Evolutionary conservation across 2,329 filamentous ascomycete genomes (phyloP).

Genomic region (Phaeosphaeria sp.): DNA sequence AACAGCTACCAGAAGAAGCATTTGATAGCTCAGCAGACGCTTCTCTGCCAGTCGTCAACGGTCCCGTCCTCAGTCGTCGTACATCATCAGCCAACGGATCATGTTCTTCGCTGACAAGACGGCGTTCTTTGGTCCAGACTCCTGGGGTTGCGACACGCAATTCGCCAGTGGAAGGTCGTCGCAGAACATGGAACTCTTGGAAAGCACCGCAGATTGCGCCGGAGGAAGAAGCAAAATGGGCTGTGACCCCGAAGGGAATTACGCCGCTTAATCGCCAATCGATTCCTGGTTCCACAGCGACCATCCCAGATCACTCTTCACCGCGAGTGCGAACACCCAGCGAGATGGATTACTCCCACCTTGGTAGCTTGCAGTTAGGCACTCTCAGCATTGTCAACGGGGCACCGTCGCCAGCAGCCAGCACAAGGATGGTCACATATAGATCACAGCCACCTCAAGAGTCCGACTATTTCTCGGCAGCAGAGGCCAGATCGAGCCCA

Average conservation of each 20-base stretch:
- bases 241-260: conserved; percentile 13
- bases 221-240: conserved; percentile 43
- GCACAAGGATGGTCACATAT: conserved; percentile 26
- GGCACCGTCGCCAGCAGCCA: conserved; percentile 53
- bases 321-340: conserved; percentile 48
- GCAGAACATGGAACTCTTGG: conserved; percentile 45
- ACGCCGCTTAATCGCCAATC: conserved; percentile 30
- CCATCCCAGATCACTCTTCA: conserved; percentile 25
- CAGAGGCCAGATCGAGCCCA: conserved; percentile 25
- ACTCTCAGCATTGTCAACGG: conserved; percentile 58
- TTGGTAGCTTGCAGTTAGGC: conserved; percentile 52
- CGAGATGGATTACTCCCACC: conserved; percentile 52
- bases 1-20: conserved; percentile 35
- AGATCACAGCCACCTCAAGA: conserved; percentile 15
- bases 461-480: conserved; percentile 39
- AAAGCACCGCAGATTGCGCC: conserved; percentile 30
- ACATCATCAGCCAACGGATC: conserved; percentile 31
- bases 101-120: conserved; percentile 41
- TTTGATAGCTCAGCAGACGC: conserved; percentile 28
- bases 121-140: conserved; percentile 48
- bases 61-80: conserved; percentile 26
- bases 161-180: conserved; percentile 39
- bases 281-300: conserved; percentile 29
- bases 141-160: conserved; percentile 49
- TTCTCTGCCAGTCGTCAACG: conserved; percentile 7